Evolutionary conservation across 768 basidiomycete species (phyloP).

Genomic region (Termitomyces sp.): DNA sequence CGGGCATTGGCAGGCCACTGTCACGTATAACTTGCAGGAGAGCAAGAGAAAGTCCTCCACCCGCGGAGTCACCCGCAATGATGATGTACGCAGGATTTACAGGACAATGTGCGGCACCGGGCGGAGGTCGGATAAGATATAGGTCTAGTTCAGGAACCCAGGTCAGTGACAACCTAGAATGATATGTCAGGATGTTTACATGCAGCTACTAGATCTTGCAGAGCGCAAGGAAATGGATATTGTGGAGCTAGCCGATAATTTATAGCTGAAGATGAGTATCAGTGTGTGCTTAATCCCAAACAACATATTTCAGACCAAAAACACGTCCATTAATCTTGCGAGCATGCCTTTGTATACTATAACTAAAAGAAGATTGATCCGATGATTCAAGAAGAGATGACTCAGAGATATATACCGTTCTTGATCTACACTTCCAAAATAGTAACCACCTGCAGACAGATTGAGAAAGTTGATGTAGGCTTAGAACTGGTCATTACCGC

Average conservation of each 20-base stretch:
- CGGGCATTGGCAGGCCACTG: slow-evolving; percentile 71
- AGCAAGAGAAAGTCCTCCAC: slow-evolving; percentile 81
- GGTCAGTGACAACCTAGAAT: not conserved
- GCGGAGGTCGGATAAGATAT: slow-evolving; percentile 85
- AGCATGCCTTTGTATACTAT: slow-evolving; percentile 78
- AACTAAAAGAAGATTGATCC: slow-evolving; percentile 31
- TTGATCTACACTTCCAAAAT: slow-evolving; percentile 77
- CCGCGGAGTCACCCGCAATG: slow-evolving; percentile 89
- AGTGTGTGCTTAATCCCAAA: not conserved
- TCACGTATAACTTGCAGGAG: slow-evolving; percentile 88
- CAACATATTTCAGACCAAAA: slow-evolving; percentile 46
- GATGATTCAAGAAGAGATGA: not conserved
- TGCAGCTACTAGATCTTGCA: slow-evolving; percentile 86
- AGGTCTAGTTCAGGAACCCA: slow-evolving; percentile 46
- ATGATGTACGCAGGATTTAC: slow-evolving; percentile 81
- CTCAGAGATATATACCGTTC: slow-evolving; percentile 41
- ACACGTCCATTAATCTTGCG: slow-evolving; percentile 91
- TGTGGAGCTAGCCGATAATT: slow-evolving; percentile 91
- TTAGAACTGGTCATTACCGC: slow-evolving; percentile 40
- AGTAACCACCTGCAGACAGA: slow-evolving; percentile 60
- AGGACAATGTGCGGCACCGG: slow-evolving; percentile 68
- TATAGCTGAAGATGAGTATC: slow-evolving; percentile 44
- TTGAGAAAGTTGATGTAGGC: not conserved
- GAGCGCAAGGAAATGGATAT: slow-evolving; percentile 91
- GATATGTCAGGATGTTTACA: slow-evolving; percentile 42